Evolutionary conservation across 176 grass and related monocot species (phyloP).

Genomic region (Pontederia paniculata): DNA sequence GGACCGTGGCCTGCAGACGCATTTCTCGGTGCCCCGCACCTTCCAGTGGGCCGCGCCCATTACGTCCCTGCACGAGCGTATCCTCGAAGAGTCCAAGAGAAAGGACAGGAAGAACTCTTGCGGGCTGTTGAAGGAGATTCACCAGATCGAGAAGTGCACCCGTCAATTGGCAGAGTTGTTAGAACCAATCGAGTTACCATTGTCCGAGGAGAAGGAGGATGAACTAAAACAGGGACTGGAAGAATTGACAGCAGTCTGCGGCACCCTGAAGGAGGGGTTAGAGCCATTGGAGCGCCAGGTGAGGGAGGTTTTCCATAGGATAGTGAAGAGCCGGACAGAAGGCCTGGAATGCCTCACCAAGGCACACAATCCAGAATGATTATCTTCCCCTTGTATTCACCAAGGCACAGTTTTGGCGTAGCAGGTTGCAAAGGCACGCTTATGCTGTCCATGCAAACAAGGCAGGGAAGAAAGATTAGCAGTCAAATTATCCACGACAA

Average conservation of each 20-base stretch:
- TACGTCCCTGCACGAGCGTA: constrained; percentile 39
- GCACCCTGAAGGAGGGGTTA: constrained; percentile 44
- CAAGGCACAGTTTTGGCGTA: too few species aligned
- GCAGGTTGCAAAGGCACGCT: too few species aligned
- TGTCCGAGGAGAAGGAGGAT: constrained; percentile 34
- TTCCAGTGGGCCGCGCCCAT: constrained; percentile 38
- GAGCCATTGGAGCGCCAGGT: constrained; percentile 72
- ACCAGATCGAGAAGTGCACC: constrained; percentile 54
- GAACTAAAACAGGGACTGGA: constrained; percentile 34
- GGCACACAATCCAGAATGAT: constrained; percentile 28
- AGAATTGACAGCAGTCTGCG: constrained; percentile 48
- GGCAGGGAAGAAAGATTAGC: too few species aligned
- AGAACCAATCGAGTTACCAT: constrained; percentile 43
- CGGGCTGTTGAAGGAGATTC: constrained; percentile 70
- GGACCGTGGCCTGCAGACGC: constrained; percentile 53
- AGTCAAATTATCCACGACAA: too few species aligned
- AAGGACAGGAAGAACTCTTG: constrained; percentile 64
- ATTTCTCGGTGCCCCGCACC: constrained; percentile 43
- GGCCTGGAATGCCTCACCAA: constrained; percentile 53
- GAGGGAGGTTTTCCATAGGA: constrained; percentile 66
- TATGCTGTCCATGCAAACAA: too few species aligned
- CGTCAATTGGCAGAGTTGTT: constrained; percentile 54
- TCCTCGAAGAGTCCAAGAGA: constrained; percentile 73
- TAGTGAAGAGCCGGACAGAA: constrained; percentile 59
- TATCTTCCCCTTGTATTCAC: neutral